Conservation (phyloP, 345 rosid genomes). For the Camelina sativa region DNA sequence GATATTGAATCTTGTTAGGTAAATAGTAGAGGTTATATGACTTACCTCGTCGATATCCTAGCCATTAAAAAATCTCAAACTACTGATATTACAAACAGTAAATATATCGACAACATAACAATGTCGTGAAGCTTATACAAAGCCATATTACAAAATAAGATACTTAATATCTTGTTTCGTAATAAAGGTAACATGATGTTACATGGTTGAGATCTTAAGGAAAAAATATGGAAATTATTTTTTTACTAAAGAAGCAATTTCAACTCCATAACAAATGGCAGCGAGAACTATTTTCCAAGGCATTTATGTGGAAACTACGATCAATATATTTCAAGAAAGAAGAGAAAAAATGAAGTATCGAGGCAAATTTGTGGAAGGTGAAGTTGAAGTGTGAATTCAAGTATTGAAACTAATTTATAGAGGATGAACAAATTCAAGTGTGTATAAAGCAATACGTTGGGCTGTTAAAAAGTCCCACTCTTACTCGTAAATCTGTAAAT, state of each 20-base stretch:
- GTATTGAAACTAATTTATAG: not conserved
- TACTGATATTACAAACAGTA: no score
- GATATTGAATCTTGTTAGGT: not conserved
- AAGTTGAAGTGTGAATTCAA: no score
- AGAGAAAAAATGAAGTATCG: no score
- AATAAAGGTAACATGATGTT: not conserved
- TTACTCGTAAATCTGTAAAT: slow-evolving; percentile 4
- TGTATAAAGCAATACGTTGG: not conserved
- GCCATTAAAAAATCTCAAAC: no score
- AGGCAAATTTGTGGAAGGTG: not conserved
- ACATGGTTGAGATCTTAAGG: not conserved
- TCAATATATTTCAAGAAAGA: not conserved
- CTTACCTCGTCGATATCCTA: no score
- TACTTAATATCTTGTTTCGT: no score
- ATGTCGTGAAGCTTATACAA: not conserved
- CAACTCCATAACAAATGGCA: not conserved
- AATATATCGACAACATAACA: not conserved
- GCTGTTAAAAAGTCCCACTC: not conserved
- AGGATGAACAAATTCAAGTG: not conserved
- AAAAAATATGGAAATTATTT: not conserved
- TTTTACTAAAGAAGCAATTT: not conserved
- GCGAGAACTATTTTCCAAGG: not conserved
- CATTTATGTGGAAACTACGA: not conserved
- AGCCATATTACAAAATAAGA: not conserved
- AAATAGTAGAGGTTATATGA: no score